Evolutionary conservation across 345 rosid species (phyloP).

Genomic region (Gossypium stocksii): DNA sequence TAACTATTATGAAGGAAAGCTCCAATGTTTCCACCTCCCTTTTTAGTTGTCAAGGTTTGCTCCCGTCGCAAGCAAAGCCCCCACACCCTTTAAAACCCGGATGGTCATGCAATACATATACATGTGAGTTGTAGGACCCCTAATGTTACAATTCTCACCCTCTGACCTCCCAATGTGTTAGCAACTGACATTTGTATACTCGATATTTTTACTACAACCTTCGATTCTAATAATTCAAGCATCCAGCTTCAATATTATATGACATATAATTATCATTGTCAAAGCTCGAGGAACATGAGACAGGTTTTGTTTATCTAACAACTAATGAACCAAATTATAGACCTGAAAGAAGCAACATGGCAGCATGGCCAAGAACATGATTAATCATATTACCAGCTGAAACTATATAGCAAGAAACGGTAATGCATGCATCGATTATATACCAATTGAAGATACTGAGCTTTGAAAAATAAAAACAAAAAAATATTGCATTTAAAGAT

Average conservation of each 20-base stretch:
- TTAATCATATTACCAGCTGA: neutral
- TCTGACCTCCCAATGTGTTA: no score
- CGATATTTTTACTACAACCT: neutral
- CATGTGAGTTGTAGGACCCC: conserved; percentile 17
- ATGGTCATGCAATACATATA: neutral
- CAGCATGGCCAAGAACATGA: neutral
- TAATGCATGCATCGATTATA: neutral
- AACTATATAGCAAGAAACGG: neutral
- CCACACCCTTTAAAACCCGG: conserved; percentile 10
- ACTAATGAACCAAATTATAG: neutral
- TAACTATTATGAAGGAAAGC: no score
- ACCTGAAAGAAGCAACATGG: neutral
- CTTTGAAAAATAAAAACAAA: neutral
- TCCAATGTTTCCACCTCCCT: no score
- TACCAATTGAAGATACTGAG: neutral
- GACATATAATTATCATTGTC: neutral
- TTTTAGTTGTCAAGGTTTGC: neutral
- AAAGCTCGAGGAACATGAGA: no score
- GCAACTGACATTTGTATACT: no score
- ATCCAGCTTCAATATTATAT: neutral
- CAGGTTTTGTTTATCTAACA: neutral
- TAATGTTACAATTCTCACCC: neutral
- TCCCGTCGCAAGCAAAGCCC: conserved; percentile 18
- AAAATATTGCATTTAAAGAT: neutral
- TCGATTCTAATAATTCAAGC: neutral